A percentile compares a stretch with the other conserved stretches of the same genome.
These are phyloP conservation scores for Ochromonadaceae sp. DNA, from an alignment of 352 stramenopile species.

Conservation along the genomic window DNA sequence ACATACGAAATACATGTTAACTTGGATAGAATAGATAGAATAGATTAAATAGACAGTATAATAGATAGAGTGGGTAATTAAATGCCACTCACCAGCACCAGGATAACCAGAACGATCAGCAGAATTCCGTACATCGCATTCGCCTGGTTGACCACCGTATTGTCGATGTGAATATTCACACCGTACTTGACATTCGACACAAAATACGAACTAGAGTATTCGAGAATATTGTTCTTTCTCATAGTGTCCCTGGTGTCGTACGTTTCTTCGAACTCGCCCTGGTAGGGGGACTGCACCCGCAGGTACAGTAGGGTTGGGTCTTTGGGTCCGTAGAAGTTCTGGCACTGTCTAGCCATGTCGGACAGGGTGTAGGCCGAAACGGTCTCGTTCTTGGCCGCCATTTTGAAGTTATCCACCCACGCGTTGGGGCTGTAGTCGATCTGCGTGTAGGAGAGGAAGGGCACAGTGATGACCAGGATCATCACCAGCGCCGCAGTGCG, in stretches of 20 bases:
- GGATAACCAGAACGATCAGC: slow-evolving; percentile 6
- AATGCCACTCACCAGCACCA: neutral
- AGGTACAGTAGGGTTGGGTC: neutral
- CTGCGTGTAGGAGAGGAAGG: neutral
- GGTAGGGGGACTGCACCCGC: neutral
- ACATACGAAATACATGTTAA: no score
- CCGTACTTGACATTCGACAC: neutral
- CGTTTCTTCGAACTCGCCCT: neutral
- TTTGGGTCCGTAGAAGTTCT: slow-evolving; percentile 12
- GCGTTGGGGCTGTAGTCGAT: neutral
- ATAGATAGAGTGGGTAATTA: no score
- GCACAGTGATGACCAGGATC: slow-evolving; percentile 9
- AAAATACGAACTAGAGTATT: neutral
- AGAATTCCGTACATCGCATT: neutral
- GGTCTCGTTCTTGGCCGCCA: neutral
- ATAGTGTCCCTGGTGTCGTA: neutral
- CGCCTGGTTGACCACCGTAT: neutral
- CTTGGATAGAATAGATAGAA: no score
- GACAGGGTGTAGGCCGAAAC: neutral
- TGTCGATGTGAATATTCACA: neutral
- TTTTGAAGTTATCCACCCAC: slow-evolving; percentile 2
- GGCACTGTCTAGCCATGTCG: neutral
- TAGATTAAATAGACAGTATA: no score
- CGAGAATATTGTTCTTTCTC: slow-evolving; percentile 6
- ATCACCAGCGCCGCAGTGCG: neutral